These are phyloP conservation scores for Mediolabrus comicus DNA, from an alignment of 108 stramenopile species.

Conservation along the genomic window DNA sequence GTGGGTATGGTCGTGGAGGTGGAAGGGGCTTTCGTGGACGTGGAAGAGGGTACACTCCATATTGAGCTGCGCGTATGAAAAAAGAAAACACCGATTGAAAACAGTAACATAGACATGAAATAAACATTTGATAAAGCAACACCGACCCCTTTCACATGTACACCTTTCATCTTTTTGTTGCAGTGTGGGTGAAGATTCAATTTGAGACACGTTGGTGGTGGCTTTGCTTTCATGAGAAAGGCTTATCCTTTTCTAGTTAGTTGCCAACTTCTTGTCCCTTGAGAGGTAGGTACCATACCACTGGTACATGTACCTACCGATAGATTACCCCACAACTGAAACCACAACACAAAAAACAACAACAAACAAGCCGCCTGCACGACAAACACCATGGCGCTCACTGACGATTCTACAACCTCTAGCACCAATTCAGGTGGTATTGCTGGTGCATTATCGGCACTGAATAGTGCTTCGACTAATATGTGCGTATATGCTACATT, in stretches of 20 bases:
- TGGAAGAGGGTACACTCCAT: constrained; percentile 15
- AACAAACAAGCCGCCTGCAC: no score
- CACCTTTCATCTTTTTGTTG: no score
- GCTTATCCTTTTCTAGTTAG: no score
- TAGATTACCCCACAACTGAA: no score
- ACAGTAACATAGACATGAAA: background rate
- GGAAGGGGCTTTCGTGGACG: constrained; percentile 40
- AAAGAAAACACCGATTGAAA: background rate
- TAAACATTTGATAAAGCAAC: no score
- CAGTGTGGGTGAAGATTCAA: no score
- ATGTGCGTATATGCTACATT: constrained; percentile 21
- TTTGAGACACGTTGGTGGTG: no score
- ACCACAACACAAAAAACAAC: background rate
- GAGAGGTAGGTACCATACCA: no score
- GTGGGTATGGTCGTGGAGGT: constrained; percentile 32
- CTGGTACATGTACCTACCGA: no score
- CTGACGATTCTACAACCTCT: constrained; percentile 22
- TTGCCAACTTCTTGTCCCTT: no score
- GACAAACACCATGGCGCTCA: constrained; percentile 39
- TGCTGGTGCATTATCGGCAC: constrained; percentile 32
- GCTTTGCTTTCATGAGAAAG: no score
- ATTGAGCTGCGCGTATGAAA: background rate
- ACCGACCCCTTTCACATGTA: no score
- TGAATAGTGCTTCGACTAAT: constrained; percentile 28
- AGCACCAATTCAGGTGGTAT: constrained; percentile 24